phyloP scores from a whole-genome alignment of 768 basidiomycete species.

The Suillus paluster region DNA sequence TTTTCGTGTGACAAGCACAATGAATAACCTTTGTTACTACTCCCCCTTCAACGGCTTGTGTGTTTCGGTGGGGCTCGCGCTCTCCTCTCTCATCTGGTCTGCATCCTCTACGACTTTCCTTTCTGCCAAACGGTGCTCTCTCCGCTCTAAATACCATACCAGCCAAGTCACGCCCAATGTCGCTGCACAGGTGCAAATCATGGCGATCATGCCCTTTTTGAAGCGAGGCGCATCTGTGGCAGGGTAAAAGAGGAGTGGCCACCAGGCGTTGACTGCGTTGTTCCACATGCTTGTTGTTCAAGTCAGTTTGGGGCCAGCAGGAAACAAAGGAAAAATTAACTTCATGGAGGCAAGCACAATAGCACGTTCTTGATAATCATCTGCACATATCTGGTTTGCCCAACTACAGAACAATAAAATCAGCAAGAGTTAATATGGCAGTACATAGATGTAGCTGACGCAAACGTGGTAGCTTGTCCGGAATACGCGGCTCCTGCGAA shows the following conservation, averaged over 20 bases:
- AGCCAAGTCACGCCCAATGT: conserved; percentile 58
- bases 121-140: conserved; percentile 31
- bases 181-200: conserved; percentile 61
- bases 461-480: conserved; percentile 79
- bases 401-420: conserved; percentile 46
- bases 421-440: neutral
- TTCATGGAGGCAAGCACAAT: conserved; percentile 81
- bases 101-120: neutral
- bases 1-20: neutral
- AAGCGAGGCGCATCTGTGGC: conserved; percentile 74
- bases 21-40: neutral
- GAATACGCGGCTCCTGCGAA: conserved; percentile 70
- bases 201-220: conserved; percentile 69
- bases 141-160: conserved; percentile 57
- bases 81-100: neutral
- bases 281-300: conserved; percentile 61
- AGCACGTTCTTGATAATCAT: conserved; percentile 70
- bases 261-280: conserved; percentile 71
- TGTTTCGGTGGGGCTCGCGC: neutral
- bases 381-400: conserved; percentile 79
- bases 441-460: conserved; percentile 42
- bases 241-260: conserved; percentile 74
- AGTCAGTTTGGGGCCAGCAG: conserved; percentile 5
- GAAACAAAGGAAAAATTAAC: conserved; percentile 29
- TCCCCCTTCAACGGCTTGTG: conserved; percentile 5